Evolutionary conservation across 257 asterid species (phyloP).

Genomic region (Nicotiana noctiflora): DNA sequence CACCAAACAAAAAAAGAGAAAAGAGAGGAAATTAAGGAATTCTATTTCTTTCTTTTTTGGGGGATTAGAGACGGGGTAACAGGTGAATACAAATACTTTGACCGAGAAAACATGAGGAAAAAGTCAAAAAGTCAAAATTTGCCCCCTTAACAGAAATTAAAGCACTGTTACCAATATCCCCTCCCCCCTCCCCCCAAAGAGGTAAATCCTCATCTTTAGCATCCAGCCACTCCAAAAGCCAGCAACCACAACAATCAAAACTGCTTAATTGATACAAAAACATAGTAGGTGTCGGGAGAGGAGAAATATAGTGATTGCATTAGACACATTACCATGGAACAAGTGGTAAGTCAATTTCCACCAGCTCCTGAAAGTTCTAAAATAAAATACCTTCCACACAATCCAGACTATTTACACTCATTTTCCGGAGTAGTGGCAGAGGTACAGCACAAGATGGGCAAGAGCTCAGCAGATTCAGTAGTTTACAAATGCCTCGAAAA

Average conservation of each 20-base stretch:
- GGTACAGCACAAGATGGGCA: constrained; percentile 10
- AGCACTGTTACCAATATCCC: not conserved
- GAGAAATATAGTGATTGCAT: not conserved
- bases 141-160: not conserved
- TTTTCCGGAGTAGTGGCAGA: constrained; percentile 18
- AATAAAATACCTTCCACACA: constrained; percentile 2
- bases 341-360: not conserved
- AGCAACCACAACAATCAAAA: not conserved
- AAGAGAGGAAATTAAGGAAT: not conserved
- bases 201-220: not conserved
- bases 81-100: not conserved
- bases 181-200: not conserved
- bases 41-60: not conserved
- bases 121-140: not conserved
- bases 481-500: constrained; percentile 24
- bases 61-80: not conserved
- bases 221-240: not conserved
- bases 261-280: not conserved
- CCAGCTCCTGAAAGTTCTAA: constrained; percentile 4
- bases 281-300: not conserved
- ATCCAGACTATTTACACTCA: constrained; percentile 9
- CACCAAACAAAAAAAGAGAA: not conserved
- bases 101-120: not conserved
- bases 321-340: not conserved
- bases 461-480: constrained; percentile 15